A percentile compares a stretch with the other conserved stretches of the same genome.
Evolutionary conservation across 2,329 filamentous ascomycete genomes (phyloP).

Genomic region (Cladosporium halotolerans): DNA sequence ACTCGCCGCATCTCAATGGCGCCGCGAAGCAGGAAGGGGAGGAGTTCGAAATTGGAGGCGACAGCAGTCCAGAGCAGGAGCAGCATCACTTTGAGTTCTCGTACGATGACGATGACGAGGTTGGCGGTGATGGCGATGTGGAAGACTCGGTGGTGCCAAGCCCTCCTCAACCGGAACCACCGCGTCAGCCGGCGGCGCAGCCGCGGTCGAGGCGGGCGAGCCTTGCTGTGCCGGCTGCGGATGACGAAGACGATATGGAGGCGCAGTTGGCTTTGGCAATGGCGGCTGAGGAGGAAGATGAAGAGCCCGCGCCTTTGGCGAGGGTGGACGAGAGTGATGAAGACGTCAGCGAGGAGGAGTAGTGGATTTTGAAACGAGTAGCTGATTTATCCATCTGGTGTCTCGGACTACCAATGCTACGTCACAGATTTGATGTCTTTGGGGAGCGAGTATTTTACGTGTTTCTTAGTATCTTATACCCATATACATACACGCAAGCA

Average conservation of each 20-base stretch:
- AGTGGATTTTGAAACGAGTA: background rate
- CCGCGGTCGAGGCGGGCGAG: constrained; percentile 13
- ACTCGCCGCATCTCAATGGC: constrained; percentile 14
- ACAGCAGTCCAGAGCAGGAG: constrained; percentile 9
- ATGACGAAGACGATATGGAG: constrained; percentile 38
- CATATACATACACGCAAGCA: background rate
- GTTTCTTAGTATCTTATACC: no score
- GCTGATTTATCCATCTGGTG: no score
- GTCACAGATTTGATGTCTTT: no score
- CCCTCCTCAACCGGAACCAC: constrained; percentile 23
- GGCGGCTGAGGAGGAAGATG: constrained; percentile 29
- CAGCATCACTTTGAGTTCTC: constrained; percentile 27
- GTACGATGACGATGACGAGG: constrained; percentile 28
- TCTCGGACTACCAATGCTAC: no score
- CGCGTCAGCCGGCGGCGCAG: constrained; percentile 16
- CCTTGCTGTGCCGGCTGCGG: constrained; percentile 23
- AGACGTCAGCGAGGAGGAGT: constrained; percentile 29
- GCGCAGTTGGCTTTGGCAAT: constrained; percentile 37
- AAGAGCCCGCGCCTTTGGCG: constrained; percentile 27
- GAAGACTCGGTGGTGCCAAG: constrained; percentile 26
- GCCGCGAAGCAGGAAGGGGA: background rate
- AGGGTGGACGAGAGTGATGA: constrained; percentile 38
- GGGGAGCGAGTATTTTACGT: no score
- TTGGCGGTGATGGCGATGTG: constrained; percentile 33
- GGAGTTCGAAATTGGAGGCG: constrained; percentile 5